Conservation (phyloP, 2,329 filamentous ascomycete genomes). For the Diplodia corticola region DNA sequence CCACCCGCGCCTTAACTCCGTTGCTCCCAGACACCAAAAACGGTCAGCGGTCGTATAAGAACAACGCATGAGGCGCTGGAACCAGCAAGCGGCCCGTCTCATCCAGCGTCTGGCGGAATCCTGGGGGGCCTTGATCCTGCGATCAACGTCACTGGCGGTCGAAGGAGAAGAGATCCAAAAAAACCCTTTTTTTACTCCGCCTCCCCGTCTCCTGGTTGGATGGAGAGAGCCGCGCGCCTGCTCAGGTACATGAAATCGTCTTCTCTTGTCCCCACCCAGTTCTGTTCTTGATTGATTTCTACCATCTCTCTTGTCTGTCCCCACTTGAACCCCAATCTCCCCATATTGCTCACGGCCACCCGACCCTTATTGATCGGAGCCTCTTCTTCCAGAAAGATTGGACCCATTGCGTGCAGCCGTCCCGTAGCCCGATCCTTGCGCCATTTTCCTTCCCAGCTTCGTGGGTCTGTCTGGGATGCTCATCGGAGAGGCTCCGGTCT, state of each 20-base stretch:
- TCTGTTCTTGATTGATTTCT: neutral
- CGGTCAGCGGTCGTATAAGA: neutral
- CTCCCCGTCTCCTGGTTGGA: neutral
- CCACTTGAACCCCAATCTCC: neutral
- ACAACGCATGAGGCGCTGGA: conserved; percentile 6
- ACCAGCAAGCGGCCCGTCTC: conserved; percentile 5
- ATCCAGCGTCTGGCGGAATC: neutral
- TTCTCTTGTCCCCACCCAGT: neutral
- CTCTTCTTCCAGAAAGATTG: neutral
- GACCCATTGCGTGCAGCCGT: neutral
- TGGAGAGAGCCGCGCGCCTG: conserved; percentile 8
- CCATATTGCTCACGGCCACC: conserved; percentile 7
- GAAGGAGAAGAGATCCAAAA: neutral
- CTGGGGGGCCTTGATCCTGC: conserved; percentile 6
- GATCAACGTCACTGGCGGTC: neutral
- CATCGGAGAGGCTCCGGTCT: neutral
- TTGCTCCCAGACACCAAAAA: neutral
- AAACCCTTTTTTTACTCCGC: neutral
- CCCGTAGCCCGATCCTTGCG: neutral
- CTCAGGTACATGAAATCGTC: neutral
- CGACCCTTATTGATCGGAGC: neutral
- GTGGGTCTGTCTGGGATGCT: neutral
- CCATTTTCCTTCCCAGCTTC: neutral
- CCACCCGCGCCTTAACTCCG: neutral
- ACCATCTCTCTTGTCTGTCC: neutral